Percentiles rank a stretch among this genome's conserved stretches.
Conservation (phyloP, 2,329 filamentous ascomycete genomes). For the Aureobasidium leucospermi region DNA sequence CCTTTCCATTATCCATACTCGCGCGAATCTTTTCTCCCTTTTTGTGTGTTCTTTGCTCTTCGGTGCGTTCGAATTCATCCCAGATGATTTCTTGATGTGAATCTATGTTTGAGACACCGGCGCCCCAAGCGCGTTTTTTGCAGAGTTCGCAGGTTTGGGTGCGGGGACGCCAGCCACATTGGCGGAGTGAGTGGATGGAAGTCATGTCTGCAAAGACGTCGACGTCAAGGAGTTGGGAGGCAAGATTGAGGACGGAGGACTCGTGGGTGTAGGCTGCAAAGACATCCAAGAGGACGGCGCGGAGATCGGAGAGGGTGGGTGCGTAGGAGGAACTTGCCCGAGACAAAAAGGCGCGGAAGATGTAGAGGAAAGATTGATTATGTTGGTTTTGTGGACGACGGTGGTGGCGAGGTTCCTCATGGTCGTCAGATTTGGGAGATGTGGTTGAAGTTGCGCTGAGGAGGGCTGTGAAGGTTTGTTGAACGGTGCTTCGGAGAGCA, state of each 20-base stretch:
- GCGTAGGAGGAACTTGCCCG: slow-evolving; percentile 67
- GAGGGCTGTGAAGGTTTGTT: slow-evolving; percentile 17
- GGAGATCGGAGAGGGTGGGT: slow-evolving; percentile 78
- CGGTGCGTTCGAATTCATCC: slow-evolving; percentile 18
- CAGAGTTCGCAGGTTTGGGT: slow-evolving; percentile 86
- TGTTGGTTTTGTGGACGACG: neutral
- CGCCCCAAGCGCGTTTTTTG: slow-evolving; percentile 76
- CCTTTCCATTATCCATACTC: slow-evolving; percentile 27
- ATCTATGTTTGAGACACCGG: slow-evolving; percentile 67
- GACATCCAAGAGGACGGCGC: slow-evolving; percentile 76
- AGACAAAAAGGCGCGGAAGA: slow-evolving; percentile 80
- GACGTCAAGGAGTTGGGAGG: slow-evolving; percentile 78
- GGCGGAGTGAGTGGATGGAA: slow-evolving; percentile 64
- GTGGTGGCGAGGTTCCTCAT: neutral
- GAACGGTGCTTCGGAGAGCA: slow-evolving; percentile 29
- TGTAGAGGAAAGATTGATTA: slow-evolving; percentile 65
- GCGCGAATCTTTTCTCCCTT: slow-evolving; percentile 19
- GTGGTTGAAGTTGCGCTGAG: slow-evolving; percentile 14
- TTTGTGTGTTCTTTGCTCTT: slow-evolving; percentile 27
- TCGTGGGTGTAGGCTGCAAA: slow-evolving; percentile 96
- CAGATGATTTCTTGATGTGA: slow-evolving; percentile 30
- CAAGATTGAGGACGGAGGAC: slow-evolving; percentile 76
- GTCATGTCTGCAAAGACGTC: slow-evolving; percentile 81
- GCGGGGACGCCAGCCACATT: slow-evolving; percentile 81
- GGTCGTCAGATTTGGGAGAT: slow-evolving; percentile 18